Evolutionary conservation across 1,284 basidiomycete genomes (phyloP).

Genomic region (Xerocomus nothofagi): DNA sequence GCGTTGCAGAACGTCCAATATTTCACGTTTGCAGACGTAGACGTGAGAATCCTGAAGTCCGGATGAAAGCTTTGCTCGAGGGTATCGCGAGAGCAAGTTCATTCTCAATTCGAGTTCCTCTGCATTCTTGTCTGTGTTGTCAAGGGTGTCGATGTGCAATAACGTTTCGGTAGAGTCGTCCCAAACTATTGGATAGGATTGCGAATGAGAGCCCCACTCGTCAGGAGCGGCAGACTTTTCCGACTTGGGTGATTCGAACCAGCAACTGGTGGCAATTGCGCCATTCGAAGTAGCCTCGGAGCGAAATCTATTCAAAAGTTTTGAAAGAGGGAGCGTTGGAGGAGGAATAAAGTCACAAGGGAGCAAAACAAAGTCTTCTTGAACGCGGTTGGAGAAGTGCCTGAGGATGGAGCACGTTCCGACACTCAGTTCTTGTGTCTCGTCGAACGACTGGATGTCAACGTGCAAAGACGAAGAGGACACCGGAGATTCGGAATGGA

Average conservation of each 20-base stretch:
- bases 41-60: slow-evolving; percentile 84
- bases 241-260: slow-evolving; percentile 59
- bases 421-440: slow-evolving; percentile 58
- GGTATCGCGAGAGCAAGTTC: slow-evolving; percentile 73
- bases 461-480: slow-evolving; percentile 62
- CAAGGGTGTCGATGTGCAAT: slow-evolving; percentile 66
- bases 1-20: slow-evolving; percentile 72
- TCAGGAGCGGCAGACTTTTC: slow-evolving; percentile 60
- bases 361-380: slow-evolving; percentile 85
- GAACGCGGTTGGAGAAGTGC: slow-evolving; percentile 68
- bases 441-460: slow-evolving; percentile 75
- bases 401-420: slow-evolving; percentile 73
- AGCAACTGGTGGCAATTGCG: slow-evolving; percentile 75
- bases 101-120: slow-evolving; percentile 75
- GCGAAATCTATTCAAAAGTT: slow-evolving; percentile 81
- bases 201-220: slow-evolving; percentile 58
- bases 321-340: slow-evolving; percentile 64
- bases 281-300: slow-evolving; percentile 62
- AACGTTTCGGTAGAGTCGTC: slow-evolving; percentile 66
- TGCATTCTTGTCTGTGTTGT: slow-evolving; percentile 64
- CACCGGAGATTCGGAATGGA: slow-evolving; percentile 64
- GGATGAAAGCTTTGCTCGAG: slow-evolving; percentile 69
- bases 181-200: slow-evolving; percentile 59
- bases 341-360: slow-evolving; percentile 91
- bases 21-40: slow-evolving; percentile 77